A percentile compares a stretch with the other conserved stretches of the same genome.
Conservation (phyloP, 2,329 filamentous ascomycete genomes). For the Diatrype stigma region DNA sequence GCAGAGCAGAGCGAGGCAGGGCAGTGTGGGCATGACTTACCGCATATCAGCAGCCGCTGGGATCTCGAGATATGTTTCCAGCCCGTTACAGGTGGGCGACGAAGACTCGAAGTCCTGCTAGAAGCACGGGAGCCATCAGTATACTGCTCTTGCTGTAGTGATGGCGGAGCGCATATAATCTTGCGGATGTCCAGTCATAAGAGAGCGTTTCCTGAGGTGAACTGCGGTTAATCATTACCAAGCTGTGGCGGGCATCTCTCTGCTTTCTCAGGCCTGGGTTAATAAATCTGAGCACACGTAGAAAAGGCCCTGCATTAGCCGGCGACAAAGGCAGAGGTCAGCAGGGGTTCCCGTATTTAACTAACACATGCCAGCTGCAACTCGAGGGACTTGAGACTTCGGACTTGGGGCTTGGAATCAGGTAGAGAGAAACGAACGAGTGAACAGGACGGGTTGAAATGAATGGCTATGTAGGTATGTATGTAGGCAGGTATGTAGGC, state of each 20-base stretch:
- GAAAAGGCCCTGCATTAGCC: background rate
- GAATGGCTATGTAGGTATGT: background rate
- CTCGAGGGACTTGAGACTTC: background rate
- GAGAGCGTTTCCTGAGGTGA: constrained; percentile 10
- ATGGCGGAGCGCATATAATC: constrained; percentile 1
- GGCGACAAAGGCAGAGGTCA: background rate
- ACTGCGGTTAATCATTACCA: constrained; percentile 20
- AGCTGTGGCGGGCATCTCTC: constrained; percentile 23
- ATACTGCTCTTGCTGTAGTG: constrained; percentile 16
- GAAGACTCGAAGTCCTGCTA: constrained; percentile 54
- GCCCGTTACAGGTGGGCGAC: constrained; percentile 42
- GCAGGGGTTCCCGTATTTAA: background rate
- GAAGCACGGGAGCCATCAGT: constrained; percentile 30
- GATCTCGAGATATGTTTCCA: constrained; percentile 50
- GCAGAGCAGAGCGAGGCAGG: background rate
- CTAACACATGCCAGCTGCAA: background rate
- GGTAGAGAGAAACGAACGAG: background rate
- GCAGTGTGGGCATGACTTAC: constrained; percentile 34
- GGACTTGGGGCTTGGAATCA: constrained; percentile 2
- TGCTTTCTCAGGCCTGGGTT: background rate
- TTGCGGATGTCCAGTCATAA: background rate
- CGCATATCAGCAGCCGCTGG: constrained; percentile 50
- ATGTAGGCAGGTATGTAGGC: background rate
- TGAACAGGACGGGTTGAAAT: background rate
- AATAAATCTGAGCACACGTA: background rate